These are phyloP conservation scores for Eucalyptus dawsonii DNA, from an alignment of 345 rosid genomes.

Conservation along the genomic window DNA sequence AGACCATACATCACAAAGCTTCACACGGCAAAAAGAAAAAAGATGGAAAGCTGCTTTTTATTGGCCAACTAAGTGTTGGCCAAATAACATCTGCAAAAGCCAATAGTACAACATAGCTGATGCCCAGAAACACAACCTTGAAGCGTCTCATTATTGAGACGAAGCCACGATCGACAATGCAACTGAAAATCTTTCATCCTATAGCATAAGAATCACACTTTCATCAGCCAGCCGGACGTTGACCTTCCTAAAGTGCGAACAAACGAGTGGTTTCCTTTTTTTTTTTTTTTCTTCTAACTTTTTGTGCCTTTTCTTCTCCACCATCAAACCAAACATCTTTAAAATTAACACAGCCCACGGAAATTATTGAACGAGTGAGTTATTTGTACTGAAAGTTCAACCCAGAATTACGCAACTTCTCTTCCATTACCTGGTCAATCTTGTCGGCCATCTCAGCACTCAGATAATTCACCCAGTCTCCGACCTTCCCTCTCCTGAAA, in stretches of 20 bases:
- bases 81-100: too few species aligned
- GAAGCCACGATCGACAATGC: background rate
- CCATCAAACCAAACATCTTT: background rate
- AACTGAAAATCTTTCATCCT: background rate
- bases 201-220: background rate
- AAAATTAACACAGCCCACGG: background rate
- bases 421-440: background rate
- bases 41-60: too few species aligned
- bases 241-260: background rate
- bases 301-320: background rate
- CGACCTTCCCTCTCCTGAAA: slow-evolving; percentile 1
- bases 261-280: background rate
- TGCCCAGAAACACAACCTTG: background rate
- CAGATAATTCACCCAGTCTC: background rate
- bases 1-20: background rate
- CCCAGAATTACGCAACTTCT: background rate
- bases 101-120: too few species aligned
- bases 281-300: too few species aligned
- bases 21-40: background rate
- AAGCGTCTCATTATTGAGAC: background rate
- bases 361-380: background rate
- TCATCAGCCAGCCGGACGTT: too few species aligned
- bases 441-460: background rate
- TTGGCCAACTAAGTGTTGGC: too few species aligned
- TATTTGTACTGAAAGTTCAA: background rate